Percentiles rank a stretch among this genome's conserved stretches.
phyloP scores from a whole-genome alignment of 139 green algal species.

The Pleodorina starrii region DNA sequence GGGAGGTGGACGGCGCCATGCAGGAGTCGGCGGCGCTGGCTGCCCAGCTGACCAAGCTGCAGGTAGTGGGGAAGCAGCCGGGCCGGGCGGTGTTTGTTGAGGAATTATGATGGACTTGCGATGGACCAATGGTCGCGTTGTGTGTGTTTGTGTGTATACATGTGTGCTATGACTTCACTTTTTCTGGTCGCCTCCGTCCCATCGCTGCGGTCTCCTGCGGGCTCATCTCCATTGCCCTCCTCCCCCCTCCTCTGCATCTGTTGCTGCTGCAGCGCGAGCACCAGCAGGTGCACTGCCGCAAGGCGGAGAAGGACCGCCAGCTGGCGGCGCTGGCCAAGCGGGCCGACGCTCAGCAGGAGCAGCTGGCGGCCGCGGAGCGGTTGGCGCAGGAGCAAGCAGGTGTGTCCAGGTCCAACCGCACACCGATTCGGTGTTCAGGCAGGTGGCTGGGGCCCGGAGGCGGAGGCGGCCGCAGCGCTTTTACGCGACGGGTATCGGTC shows the following conservation, averaged over 20 bases:
- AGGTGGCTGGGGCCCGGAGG: no score
- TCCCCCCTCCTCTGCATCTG: no score
- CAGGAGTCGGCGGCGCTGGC: not conserved
- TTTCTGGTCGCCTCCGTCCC: not conserved
- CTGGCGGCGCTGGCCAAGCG: slow-evolving; percentile 1
- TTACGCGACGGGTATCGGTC: no score
- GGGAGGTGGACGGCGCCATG: slow-evolving; percentile 20
- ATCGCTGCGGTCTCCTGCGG: not conserved
- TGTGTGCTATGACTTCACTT: not conserved
- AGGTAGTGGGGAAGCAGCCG: no score
- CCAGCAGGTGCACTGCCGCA: slow-evolving; percentile 8
- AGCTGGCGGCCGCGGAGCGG: not conserved
- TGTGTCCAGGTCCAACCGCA: no score
- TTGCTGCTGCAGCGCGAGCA: slow-evolving; percentile 35
- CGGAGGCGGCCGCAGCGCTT: no score
- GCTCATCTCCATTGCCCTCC: not conserved
- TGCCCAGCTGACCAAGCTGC: slow-evolving; percentile 21
- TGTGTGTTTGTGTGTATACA: not conserved
- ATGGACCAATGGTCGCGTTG: not conserved
- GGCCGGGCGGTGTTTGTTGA: not conserved
- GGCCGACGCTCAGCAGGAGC: slow-evolving; percentile 8
- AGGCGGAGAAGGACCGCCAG: slow-evolving; percentile 34
- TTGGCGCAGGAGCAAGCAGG: slow-evolving; percentile 19
- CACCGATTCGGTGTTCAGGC: no score
- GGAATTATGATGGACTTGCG: not conserved